Evolutionary conservation across 148 eudicot species (phyloP).

Genomic region (Fagopyrum esculentum): DNA sequence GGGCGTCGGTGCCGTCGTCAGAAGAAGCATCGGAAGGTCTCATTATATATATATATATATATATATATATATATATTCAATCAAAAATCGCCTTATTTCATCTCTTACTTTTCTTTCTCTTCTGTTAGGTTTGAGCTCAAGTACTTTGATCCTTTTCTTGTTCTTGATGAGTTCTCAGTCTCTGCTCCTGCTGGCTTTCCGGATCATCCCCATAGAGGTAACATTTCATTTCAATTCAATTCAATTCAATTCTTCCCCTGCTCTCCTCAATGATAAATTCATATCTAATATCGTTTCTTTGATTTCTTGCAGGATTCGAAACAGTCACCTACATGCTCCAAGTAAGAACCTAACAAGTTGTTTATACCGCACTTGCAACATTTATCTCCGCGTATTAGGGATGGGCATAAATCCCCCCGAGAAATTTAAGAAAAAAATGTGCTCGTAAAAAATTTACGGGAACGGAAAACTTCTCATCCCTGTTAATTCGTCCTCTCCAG

Average conservation of each 20-base stretch:
- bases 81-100: not conserved
- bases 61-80: no score
- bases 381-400: no score
- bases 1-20: slow-evolving; percentile 71
- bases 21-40: slow-evolving; percentile 88
- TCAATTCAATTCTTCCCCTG: not conserved
- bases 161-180: slow-evolving; percentile 77
- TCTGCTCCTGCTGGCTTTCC: slow-evolving; percentile 91
- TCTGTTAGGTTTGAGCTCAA: slow-evolving; percentile 59
- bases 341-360: slow-evolving; percentile 27
- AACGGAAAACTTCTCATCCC: no score
- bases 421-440: no score
- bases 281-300: not conserved
- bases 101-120: not conserved
- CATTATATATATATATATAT: no score
- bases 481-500: no score
- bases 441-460: no score
- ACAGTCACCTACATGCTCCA: slow-evolving; percentile 93
- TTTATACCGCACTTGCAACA: not conserved
- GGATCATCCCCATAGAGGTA: slow-evolving; percentile 99
- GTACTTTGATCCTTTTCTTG: slow-evolving; percentile 77
- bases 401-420: no score
- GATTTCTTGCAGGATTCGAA: slow-evolving; percentile 58
- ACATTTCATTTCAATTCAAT: not conserved
- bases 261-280: no score